phyloP scores from a whole-genome alignment of 768 basidiomycete genomes.

The Termitomyces sp. region DNA sequence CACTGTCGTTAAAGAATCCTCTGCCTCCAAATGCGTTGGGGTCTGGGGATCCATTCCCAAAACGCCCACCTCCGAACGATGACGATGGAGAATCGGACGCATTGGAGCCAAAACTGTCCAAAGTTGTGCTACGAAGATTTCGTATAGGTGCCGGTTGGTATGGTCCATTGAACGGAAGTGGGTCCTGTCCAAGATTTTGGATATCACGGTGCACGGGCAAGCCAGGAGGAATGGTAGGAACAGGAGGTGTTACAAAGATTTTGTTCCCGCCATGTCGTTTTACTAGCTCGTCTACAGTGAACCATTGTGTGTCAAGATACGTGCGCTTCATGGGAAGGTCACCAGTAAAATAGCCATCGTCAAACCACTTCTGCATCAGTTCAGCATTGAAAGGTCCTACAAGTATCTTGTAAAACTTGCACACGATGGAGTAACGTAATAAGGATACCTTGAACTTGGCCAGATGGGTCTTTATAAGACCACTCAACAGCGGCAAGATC shows the following conservation, averaged over 20 bases:
- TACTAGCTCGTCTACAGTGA: conserved; percentile 54
- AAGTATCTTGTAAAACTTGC: conserved; percentile 3
- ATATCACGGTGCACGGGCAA: conserved; percentile 40
- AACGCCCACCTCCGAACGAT: conserved; percentile 58
- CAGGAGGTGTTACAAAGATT: conserved; percentile 56
- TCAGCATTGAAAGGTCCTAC: conserved; percentile 86
- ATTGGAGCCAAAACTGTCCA: conserved; percentile 61
- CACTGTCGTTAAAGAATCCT: conserved; percentile 30
- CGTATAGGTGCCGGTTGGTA: conserved; percentile 67
- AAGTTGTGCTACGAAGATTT: conserved; percentile 52
- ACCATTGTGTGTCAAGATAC: conserved; percentile 65
- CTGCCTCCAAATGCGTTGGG: conserved; percentile 50
- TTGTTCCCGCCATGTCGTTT: conserved; percentile 47
- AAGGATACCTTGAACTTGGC: conserved; percentile 79
- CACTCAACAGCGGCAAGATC: conserved; percentile 70
- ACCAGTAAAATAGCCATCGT: conserved; percentile 81
- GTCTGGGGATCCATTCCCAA: conserved; percentile 67
- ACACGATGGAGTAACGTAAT: conserved; percentile 1
- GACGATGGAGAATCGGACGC: conserved; percentile 70
- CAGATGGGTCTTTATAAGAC: conserved; percentile 91
- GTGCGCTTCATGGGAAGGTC: conserved; percentile 83
- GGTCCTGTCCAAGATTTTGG: conserved; percentile 34
- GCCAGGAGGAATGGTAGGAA: conserved; percentile 46
- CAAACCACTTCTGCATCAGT: conserved; percentile 93
- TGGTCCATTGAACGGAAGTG: conserved; percentile 43